Base-by-base conservation (phyloP, 805 yeast species). In the Diddensiella transvaalensis region DNA sequence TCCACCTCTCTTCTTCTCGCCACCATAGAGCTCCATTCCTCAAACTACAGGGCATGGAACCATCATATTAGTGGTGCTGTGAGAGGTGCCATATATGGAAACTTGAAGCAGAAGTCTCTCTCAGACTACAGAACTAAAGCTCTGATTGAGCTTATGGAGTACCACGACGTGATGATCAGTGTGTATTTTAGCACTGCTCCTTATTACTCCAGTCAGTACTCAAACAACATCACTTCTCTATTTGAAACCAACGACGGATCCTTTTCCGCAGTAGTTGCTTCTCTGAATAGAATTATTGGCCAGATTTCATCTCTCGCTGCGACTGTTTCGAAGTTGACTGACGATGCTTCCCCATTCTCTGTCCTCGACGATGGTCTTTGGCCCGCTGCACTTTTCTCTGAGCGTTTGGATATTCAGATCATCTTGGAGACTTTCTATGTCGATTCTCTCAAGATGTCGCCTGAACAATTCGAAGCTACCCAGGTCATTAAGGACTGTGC, bases 1-100 rank as follows among this genome's bases (percentile, higher is more conserved):
- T 11, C 48, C 1, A 45, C 53, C 13, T 47, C 48, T 17, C 41
- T 54, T 23, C 40, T 52, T 4, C 46, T 54, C 24, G 58, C 56
- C 4, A 47, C 51, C 11, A 46, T 32, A 6, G 54, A 49, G 21
- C 54, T 52, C 3, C 19, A 37, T 18, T 48, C 46, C 15, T 43
- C 49, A 13, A 50, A 52, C 32, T 52, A 23, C 40, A 40, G 26
- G 17, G 40, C 23, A 19, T 54, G 58, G 58, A 23, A 48, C 22
- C 40, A 42, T 23, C 58, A 54, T 46, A 41, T 54, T 24, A 24
- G 23, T 8, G 56, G 56, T 3, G 56, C 30, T 10, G 43, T 23
- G n/a, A 22, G 21, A 22, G 29, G n/a, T 19, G 40, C 57, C 17
- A 30, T 47, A 3, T 17, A 37, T 11, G 54, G 50, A 4, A 22